phyloP scores from a whole-genome alignment of 768 basidiomycete genomes.

The Hortiboletus flavorubellus region DNA sequence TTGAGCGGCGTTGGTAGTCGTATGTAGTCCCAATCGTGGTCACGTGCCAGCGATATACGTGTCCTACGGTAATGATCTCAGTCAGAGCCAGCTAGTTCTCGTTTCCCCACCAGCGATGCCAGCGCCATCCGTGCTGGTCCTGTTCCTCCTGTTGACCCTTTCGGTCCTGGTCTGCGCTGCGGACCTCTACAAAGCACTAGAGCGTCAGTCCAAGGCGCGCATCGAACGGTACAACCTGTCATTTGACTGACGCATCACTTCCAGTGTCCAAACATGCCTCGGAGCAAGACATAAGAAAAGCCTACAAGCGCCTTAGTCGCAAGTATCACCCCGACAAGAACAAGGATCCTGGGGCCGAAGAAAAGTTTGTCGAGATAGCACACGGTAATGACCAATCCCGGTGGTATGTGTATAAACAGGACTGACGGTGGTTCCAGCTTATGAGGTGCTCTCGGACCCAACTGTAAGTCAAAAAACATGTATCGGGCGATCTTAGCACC shows the following conservation, averaged over 20 bases:
- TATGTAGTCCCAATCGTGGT: not conserved
- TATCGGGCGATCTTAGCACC: not conserved
- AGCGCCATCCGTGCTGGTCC: slow-evolving; percentile 23
- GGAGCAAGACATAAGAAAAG: slow-evolving; percentile 85
- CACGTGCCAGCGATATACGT: slow-evolving; percentile 34
- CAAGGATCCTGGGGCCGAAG: slow-evolving; percentile 75
- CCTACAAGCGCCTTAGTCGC: slow-evolving; percentile 86
- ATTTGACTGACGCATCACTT: slow-evolving; percentile 21
- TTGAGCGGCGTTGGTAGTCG: not conserved
- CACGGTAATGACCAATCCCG: slow-evolving; percentile 54
- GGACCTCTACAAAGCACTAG: slow-evolving; percentile 81
- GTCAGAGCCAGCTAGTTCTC: not conserved
- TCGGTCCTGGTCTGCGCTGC: slow-evolving; percentile 42
- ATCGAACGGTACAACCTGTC: slow-evolving; percentile 13
- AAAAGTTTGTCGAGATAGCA: slow-evolving; percentile 87
- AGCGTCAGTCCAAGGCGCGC: slow-evolving; percentile 56
- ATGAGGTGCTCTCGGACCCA: slow-evolving; percentile 89
- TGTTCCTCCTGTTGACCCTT: slow-evolving; percentile 32
- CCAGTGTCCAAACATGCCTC: slow-evolving; percentile 72
- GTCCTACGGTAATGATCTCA: slow-evolving; percentile 11
- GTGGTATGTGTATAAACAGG: not conserved
- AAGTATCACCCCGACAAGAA: slow-evolving; percentile 97
- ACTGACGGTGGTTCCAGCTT: slow-evolving; percentile 50
- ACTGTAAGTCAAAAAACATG: slow-evolving; percentile 45
- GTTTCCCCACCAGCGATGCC: slow-evolving; percentile 20